phyloP scores from a whole-genome alignment of 495 filamentous ascomycete genomes.

The Penicillium canescens region DNA sequence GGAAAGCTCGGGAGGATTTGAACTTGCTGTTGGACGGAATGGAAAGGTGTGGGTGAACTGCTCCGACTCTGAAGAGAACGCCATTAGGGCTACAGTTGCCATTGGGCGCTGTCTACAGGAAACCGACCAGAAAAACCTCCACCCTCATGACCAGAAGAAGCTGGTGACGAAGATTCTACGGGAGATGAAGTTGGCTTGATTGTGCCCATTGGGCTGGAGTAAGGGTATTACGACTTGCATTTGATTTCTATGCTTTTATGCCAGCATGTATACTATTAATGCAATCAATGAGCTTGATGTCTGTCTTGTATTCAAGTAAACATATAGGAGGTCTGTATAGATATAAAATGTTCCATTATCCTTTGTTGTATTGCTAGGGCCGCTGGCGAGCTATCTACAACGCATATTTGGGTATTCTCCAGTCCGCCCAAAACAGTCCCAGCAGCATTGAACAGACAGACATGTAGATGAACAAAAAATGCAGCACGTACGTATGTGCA shows the following conservation, averaged over 20 bases:
- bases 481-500: no score
- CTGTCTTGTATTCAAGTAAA: neutral
- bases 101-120: constrained; percentile 80
- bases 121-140: constrained; percentile 69
- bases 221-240: neutral
- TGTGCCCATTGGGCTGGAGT: neutral
- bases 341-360: no score
- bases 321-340: no score
- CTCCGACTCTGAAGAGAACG: constrained; percentile 56
- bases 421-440: no score
- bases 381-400: no score
- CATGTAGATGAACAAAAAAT: no score
- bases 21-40: constrained; percentile 93
- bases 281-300: constrained; percentile 1
- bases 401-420: no score
- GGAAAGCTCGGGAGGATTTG: constrained; percentile 68
- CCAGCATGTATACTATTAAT: constrained; percentile 15
- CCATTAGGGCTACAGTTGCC: constrained; percentile 63
- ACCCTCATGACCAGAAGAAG: constrained; percentile 74
- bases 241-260: constrained; percentile 3
- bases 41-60: constrained; percentile 87
- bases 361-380: no score
- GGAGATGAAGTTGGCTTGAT: constrained; percentile 44
- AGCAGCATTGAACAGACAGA: no score
- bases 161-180: constrained; percentile 69